These are phyloP conservation scores for Tulasnella sp. DNA, from an alignment of 768 basidiomycete genomes.

Conservation along the genomic window DNA sequence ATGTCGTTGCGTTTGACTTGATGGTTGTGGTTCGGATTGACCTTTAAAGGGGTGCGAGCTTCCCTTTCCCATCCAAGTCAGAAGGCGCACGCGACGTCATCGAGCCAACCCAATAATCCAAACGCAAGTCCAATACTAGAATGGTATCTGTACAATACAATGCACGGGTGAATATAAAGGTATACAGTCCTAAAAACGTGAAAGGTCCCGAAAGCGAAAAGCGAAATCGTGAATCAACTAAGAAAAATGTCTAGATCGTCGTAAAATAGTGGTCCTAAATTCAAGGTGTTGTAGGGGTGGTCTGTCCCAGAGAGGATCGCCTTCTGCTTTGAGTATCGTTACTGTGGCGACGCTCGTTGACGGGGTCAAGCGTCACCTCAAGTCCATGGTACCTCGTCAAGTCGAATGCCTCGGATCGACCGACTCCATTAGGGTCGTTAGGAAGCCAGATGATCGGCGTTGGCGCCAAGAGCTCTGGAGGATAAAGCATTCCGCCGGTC, in stretches of 20 bases:
- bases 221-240: neutral
- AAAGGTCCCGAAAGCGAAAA: neutral
- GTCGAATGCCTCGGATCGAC: slow-evolving; percentile 66
- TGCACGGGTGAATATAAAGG: neutral
- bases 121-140: neutral
- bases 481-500: slow-evolving; percentile 70
- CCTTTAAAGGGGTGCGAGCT: neutral
- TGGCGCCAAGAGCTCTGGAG: slow-evolving; percentile 71
- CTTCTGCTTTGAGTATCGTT: neutral
- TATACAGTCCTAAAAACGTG: neutral
- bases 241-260: neutral
- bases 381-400: slow-evolving; percentile 66
- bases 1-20: neutral
- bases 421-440: slow-evolving; percentile 53
- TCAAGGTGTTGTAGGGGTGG: neutral
- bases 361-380: slow-evolving; percentile 59
- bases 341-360: slow-evolving; percentile 2
- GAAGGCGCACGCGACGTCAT: neutral
- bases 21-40: neutral
- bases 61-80: neutral
- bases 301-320: neutral
- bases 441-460: slow-evolving; percentile 80
- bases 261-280: neutral
- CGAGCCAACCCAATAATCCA: neutral
- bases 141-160: neutral